These are phyloP conservation scores for Penicillium sp. DNA, from an alignment of 2,329 filamentous ascomycete species.

Conservation along the genomic window DNA sequence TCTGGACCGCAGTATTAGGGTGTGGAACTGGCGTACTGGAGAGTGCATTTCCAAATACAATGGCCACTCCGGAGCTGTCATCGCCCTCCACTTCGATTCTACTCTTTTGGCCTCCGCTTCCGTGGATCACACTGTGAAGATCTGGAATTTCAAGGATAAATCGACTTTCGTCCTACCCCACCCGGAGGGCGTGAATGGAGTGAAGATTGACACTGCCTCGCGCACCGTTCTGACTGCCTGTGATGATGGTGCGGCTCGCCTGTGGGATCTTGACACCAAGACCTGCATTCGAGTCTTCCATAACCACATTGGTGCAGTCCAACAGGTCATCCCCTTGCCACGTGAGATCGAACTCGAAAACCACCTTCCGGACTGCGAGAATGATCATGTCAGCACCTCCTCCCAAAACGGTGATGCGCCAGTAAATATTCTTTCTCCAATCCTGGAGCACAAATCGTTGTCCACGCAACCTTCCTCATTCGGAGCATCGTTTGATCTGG, in stretches of 20 bases:
- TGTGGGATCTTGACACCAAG: constrained; percentile 90
- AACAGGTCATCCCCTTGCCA: constrained; percentile 83
- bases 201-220: constrained; percentile 78
- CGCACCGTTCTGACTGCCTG: constrained; percentile 90
- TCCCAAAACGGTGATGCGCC: constrained; percentile 31
- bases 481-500: constrained; percentile 62
- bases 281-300: constrained; percentile 75
- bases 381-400: constrained; percentile 51
- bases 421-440: constrained; percentile 25
- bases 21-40: constrained; percentile 97
- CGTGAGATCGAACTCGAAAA: constrained; percentile 88
- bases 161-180: constrained; percentile 79
- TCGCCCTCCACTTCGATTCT: constrained; percentile 83
- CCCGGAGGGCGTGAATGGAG: constrained; percentile 94
- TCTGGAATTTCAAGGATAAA: constrained; percentile 88
- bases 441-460: constrained; percentile 24
- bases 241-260: constrained; percentile 85
- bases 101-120: constrained; percentile 86
- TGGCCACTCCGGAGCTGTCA: constrained; percentile 78
- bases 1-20: constrained; percentile 80
- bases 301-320: constrained; percentile 92
- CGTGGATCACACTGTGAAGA: constrained; percentile 83
- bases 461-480: constrained; percentile 55
- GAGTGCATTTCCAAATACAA: constrained; percentile 78
- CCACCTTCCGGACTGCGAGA: constrained; percentile 57